These are phyloP conservation scores for Epichloe festucae DNA, from an alignment of 2,329 filamentous ascomycete species.

Conservation along the genomic window DNA sequence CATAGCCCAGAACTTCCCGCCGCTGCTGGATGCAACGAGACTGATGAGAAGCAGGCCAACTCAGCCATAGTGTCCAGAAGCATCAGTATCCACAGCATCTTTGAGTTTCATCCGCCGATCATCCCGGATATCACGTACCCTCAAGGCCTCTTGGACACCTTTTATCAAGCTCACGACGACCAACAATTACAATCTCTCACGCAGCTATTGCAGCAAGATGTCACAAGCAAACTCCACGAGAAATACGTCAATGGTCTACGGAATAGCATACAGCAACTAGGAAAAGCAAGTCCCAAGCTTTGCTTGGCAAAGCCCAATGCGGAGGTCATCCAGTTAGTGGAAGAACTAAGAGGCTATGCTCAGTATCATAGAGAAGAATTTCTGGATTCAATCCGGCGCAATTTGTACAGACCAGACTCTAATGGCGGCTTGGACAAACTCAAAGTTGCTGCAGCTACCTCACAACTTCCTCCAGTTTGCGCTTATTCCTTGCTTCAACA, in stretches of 20 bases:
- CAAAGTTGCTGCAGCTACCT: background rate
- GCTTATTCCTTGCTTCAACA: constrained; percentile 13
- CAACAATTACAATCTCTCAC: background rate
- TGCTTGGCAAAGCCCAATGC: background rate
- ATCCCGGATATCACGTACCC: background rate
- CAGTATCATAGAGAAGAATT: background rate
- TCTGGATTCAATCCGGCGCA: background rate
- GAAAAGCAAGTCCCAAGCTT: background rate
- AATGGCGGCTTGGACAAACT: background rate
- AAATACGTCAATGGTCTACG: background rate
- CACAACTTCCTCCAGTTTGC: background rate
- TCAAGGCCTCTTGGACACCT: background rate
- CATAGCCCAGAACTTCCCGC: background rate
- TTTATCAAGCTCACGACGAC: background rate
- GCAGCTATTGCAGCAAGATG: background rate
- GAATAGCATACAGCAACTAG: background rate
- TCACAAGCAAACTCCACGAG: background rate
- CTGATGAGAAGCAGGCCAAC: background rate
- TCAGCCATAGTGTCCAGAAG: background rate
- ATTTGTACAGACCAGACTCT: background rate
- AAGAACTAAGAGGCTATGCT: background rate
- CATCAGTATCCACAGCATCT: background rate
- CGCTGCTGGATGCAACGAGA: background rate
- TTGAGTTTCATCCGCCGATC: background rate
- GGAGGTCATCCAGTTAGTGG: background rate